A percentile compares a stretch with the other conserved stretches of the same genome.
These are phyloP conservation scores for Wickerhamiella musiphila DNA, from an alignment of 805 yeast species.

Conservation along the genomic window DNA sequence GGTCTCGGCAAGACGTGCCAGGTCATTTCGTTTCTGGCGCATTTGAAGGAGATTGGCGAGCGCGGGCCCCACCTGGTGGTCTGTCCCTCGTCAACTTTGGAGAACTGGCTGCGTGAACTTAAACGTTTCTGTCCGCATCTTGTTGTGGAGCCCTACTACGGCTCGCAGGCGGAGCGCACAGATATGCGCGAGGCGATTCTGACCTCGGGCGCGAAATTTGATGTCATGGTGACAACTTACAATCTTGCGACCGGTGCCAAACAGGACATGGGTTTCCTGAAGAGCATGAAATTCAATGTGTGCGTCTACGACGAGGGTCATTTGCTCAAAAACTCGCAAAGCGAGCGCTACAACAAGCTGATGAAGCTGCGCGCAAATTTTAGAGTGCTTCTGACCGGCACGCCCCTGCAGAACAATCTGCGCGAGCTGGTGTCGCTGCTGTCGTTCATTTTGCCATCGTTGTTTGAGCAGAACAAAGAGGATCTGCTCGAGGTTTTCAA, in stretches of 20 bases:
- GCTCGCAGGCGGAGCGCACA: slow-evolving; percentile 67
- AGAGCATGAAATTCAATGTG: slow-evolving; percentile 59
- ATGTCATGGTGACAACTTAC: slow-evolving; percentile 88
- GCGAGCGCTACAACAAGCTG: slow-evolving; percentile 74
- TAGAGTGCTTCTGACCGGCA: slow-evolving; percentile 80
- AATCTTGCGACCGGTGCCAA: slow-evolving; percentile 78
- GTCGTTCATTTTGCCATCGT: slow-evolving; percentile 74
- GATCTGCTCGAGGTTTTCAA: slow-evolving; percentile 70
- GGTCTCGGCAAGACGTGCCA: slow-evolving; percentile 93
- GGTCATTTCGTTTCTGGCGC: slow-evolving; percentile 81
- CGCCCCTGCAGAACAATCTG: slow-evolving; percentile 88
- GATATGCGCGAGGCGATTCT: slow-evolving; percentile 58
- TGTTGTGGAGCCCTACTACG: slow-evolving; percentile 84
- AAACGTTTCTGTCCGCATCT: slow-evolving; percentile 68
- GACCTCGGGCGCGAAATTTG: slow-evolving; percentile 39
- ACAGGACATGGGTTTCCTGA: slow-evolving; percentile 63
- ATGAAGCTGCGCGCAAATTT: slow-evolving; percentile 76
- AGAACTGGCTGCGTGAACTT: slow-evolving; percentile 94
- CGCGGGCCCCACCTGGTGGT: slow-evolving; percentile 81
- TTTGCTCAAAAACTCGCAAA: slow-evolving; percentile 74
- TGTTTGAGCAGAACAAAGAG: slow-evolving; percentile 66
- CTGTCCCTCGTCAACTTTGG: slow-evolving; percentile 92
- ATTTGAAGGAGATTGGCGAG: slow-evolving; percentile 49
- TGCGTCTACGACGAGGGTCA: slow-evolving; percentile 97
- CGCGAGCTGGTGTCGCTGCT: slow-evolving; percentile 77